These are phyloP conservation scores for Pseudogymnoascus destructans DNA, from an alignment of 2,329 filamentous ascomycete species.

Conservation along the genomic window DNA sequence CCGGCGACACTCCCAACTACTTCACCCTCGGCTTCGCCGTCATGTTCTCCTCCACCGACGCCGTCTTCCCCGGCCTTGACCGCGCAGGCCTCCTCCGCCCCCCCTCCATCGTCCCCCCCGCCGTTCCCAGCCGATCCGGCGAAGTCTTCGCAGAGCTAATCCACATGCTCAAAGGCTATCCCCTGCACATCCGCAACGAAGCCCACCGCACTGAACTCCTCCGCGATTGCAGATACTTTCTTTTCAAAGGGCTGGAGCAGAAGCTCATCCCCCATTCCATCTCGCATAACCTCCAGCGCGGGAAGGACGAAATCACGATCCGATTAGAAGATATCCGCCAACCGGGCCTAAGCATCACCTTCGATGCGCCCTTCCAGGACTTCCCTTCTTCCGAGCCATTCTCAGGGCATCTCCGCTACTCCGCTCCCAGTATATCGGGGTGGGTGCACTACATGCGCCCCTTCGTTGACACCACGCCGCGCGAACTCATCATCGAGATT, in stretches of 20 bases:
- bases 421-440: conserved; percentile 25
- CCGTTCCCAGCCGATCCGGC: conserved; percentile 68
- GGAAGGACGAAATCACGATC: conserved; percentile 62
- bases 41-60: conserved; percentile 68
- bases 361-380: conserved; percentile 30
- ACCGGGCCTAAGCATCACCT: conserved; percentile 58
- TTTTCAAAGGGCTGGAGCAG: conserved; percentile 85
- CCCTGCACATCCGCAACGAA: conserved; percentile 61
- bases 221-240: conserved; percentile 81
- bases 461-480: conserved; percentile 61
- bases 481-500: conserved; percentile 71
- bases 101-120: conserved; percentile 71
- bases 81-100: conserved; percentile 69
- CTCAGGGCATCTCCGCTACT: conserved; percentile 21
- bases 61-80: conserved; percentile 77
- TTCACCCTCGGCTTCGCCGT: conserved; percentile 82
- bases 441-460: conserved; percentile 75
- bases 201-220: conserved; percentile 65
- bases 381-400: conserved; percentile 18
- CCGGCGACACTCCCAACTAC: conserved; percentile 89
- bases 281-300: conserved; percentile 57
- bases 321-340: conserved; percentile 80
- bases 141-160: conserved; percentile 74
- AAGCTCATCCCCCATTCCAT: conserved; percentile 66
- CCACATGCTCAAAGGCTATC: conserved; percentile 72